These are phyloP conservation scores for Alternaria sp. DNA, from an alignment of 2,329 filamentous ascomycete genomes.

Conservation along the genomic window DNA sequence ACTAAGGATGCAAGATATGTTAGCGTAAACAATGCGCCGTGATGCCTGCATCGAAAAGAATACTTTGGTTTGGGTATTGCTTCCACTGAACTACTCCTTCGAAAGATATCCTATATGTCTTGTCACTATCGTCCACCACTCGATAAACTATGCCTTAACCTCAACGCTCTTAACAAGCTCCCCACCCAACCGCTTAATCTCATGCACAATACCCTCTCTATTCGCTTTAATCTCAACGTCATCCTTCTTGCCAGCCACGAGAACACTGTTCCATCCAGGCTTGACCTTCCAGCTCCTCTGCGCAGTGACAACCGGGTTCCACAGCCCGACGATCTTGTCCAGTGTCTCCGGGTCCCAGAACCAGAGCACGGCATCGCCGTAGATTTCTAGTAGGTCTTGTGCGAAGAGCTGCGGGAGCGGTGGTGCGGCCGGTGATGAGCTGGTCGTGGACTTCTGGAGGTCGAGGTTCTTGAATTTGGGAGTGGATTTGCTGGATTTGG, in stretches of 20 bases:
- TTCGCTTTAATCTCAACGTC: conserved; percentile 66
- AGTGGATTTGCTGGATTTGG: conserved; percentile 41
- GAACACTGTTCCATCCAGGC: conserved; percentile 70
- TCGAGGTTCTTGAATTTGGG: conserved; percentile 82
- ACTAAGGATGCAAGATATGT: background rate
- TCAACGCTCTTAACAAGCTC: conserved; percentile 60
- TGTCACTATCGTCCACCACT: background rate
- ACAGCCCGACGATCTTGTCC: conserved; percentile 67
- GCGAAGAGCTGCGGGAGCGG: conserved; percentile 70
- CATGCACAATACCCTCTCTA: conserved; percentile 69
- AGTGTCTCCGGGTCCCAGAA: conserved; percentile 71
- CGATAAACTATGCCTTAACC: conserved; percentile 17
- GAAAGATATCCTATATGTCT: background rate
- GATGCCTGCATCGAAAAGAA: background rate
- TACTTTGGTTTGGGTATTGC: background rate
- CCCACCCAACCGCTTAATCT: conserved; percentile 70
- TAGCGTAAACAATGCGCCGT: background rate
- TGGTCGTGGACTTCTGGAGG: conserved; percentile 48
- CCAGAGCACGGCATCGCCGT: conserved; percentile 75
- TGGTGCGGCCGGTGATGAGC: conserved; percentile 53
- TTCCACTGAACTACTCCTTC: background rate
- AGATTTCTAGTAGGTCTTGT: conserved; percentile 70
- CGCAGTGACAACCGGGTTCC: conserved; percentile 63
- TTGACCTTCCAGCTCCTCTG: conserved; percentile 72
- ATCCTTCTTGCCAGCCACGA: conserved; percentile 45